Base-by-base conservation (phyloP, 2,329 filamentous ascomycete genomes). In the Aciculosporium take region DNA sequence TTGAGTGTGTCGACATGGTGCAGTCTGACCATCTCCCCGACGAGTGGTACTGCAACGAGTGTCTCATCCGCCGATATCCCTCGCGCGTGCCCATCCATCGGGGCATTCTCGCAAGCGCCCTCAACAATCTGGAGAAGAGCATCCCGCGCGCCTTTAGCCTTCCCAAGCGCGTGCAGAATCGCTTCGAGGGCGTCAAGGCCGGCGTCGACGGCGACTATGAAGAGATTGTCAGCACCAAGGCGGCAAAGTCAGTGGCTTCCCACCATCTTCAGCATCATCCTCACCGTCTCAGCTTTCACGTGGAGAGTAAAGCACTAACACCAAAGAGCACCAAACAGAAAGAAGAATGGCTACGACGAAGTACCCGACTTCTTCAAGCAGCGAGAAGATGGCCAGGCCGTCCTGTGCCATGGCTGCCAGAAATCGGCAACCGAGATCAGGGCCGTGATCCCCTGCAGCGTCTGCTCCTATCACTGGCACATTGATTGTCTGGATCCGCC, bases 401-500 rank as follows among this genome's bases (percentile, higher is more conserved):
- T 93, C 36, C 65, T 93, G 38, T 96, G 89, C 63, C 77, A 81
- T 55, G 66, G 67, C 34, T 96, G 89, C 63, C 73, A 82, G 48
- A 70, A 71, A 52, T 72, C 80, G 23, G 74, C 80, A 35, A 66
- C 73, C 17, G 61, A 65, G 47, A 51, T 57, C 29, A 76, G 82
- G 21, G 75, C 81, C 49, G 87, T 96, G 52, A 81, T 95, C 50
- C 78, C 82, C 35, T 98, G 89, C 65, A 87, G 87, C 59, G 76
- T 73, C 53, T 98, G 89, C 61, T 69, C 75, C 10, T 71, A 85
- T 27, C 73, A 80, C 55, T 98, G 88, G 83, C 91, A 98, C 64
- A 68, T 94, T 39, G 89, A 96, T 60, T 98, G 91, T 61, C 67
- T 94, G 13, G 80, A 93, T 55, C 84, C 86, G 23, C 88, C 89